phyloP scores from a whole-genome alignment of 1,284 basidiomycete genomes.

The Acaromyces ingoldii region DNA sequence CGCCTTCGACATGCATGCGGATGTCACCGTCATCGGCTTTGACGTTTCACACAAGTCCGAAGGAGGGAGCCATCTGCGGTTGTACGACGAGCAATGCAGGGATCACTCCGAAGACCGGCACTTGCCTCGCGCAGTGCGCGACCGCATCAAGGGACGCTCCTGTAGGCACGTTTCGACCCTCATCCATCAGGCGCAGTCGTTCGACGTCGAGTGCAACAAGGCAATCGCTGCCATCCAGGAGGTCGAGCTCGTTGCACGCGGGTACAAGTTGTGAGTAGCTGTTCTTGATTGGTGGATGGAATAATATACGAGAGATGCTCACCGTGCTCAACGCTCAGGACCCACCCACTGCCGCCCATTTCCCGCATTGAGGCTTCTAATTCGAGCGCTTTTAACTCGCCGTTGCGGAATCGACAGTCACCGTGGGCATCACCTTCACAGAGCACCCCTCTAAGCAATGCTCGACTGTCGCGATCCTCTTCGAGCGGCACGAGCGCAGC shows the following conservation, averaged over 20 bases:
- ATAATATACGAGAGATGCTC: not conserved
- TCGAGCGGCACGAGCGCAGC: conserved; percentile 17
- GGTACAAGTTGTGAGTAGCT: conserved; percentile 31
- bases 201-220: conserved; percentile 38
- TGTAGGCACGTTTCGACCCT: conserved; percentile 9
- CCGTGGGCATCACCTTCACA: no score
- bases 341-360: conserved; percentile 46
- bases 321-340: not conserved
- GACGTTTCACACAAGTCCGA: not conserved
- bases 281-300: not conserved
- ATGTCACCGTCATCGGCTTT: not conserved
- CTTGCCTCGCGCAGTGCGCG: not conserved
- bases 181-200: conserved; percentile 27
- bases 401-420: no score
- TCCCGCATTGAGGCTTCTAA: conserved; percentile 42
- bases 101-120: not conserved
- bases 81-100: no score
- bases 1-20: no score
- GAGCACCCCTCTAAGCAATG: conserved; percentile 2
- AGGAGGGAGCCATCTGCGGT: not conserved
- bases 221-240: conserved; percentile 47
- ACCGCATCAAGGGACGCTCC: not conserved
- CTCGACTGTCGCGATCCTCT: conserved; percentile 20
- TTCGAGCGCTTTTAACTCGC: conserved; percentile 7
- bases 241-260: conserved; percentile 46